Evolutionary conservation across 768 basidiomycete species (phyloP).

Genomic region (Termitomyces sp.): DNA sequence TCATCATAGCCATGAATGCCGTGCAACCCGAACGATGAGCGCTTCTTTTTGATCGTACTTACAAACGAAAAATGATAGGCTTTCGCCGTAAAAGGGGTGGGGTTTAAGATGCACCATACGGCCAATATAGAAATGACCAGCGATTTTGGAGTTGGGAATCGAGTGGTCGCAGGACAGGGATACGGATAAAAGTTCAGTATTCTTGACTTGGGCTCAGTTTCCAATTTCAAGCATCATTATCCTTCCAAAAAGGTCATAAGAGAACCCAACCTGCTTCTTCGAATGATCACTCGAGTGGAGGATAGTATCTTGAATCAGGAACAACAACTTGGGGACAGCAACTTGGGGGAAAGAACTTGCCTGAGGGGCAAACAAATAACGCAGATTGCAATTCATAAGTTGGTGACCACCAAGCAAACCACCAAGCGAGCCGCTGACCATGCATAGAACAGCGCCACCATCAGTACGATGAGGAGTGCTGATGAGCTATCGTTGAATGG

Average conservation of each 20-base stretch:
- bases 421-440: too few relatives aligned
- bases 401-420: too few relatives aligned
- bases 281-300: background rate
- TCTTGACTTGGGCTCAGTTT: background rate
- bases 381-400: too few relatives aligned
- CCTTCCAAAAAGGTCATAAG: background rate
- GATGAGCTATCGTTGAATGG: too few relatives aligned
- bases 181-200: too few relatives aligned
- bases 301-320: too few relatives aligned
- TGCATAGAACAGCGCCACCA: too few relatives aligned
- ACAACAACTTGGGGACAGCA: too few relatives aligned
- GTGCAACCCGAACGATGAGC: background rate
- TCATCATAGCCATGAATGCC: background rate
- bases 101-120: background rate
- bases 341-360: too few relatives aligned
- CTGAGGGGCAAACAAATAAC: too few relatives aligned
- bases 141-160: background rate
- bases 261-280: background rate
- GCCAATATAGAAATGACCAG: too few relatives aligned
- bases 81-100: background rate
- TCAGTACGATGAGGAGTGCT: too few relatives aligned
- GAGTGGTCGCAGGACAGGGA: background rate
- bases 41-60: background rate
- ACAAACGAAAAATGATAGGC: background rate
- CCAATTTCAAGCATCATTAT: background rate